Percentiles rank a stretch among this genome's conserved stretches.
These are phyloP conservation scores for Boletus pseudopeckii DNA, from an alignment of 768 basidiomycete genomes.

Conservation along the genomic window DNA sequence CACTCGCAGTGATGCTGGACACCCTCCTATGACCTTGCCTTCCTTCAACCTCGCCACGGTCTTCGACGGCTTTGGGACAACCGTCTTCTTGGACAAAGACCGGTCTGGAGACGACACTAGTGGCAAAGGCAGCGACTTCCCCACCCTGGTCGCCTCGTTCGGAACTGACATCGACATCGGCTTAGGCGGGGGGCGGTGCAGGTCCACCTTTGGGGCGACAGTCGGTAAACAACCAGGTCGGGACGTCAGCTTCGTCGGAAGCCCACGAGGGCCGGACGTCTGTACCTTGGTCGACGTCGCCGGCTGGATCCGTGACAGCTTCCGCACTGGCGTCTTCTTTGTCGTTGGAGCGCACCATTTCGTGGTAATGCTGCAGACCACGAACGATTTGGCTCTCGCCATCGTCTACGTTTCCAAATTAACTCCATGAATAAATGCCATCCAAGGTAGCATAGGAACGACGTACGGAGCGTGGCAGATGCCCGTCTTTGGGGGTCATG, in stretches of 20 bases:
- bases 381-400: constrained; percentile 6
- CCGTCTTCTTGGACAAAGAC: too few species aligned
- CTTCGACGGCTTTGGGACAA: too few species aligned
- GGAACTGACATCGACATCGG: not conserved
- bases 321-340: not conserved
- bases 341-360: not conserved
- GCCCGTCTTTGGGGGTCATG: not conserved
- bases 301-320: not conserved
- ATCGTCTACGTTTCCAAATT: not conserved
- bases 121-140: too few species aligned
- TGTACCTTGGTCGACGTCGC: not conserved
- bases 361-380: constrained; percentile 1
- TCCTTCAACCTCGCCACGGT: too few species aligned
- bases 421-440: too few species aligned
- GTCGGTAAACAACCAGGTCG: not conserved
- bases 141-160: too few species aligned
- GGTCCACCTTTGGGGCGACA: not conserved
- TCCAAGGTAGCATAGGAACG: not conserved
- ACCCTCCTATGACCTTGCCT: too few species aligned
- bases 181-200: not conserved
- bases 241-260: not conserved
- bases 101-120: too few species aligned
- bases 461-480: not conserved
- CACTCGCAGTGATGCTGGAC: too few species aligned
- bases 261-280: not conserved